Conservation (phyloP, 306 rosid species). For the Pyrus communis region DNA sequence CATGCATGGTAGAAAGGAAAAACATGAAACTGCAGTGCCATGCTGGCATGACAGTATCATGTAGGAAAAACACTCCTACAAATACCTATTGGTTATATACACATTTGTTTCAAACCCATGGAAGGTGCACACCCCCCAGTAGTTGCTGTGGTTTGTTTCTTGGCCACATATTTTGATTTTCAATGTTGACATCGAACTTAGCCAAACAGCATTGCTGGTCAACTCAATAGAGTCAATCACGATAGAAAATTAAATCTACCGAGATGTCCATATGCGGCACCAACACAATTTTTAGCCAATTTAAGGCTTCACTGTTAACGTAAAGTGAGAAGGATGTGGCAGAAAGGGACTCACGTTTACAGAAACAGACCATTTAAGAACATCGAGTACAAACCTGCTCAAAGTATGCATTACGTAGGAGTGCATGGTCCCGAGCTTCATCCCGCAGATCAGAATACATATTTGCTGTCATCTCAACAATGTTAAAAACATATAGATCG, state of each 20-base stretch:
- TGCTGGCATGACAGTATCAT: neutral
- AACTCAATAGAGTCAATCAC: neutral
- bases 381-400: conserved; percentile 67
- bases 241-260: neutral
- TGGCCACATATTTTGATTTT: neutral
- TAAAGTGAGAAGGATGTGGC: neutral
- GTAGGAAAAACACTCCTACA: neutral
- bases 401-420: conserved; percentile 81
- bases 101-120: neutral
- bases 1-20: neutral
- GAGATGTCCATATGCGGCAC: neutral
- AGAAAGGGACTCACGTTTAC: neutral
- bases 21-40: neutral
- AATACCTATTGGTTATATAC: neutral
- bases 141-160: conserved; percentile 15
- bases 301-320: neutral
- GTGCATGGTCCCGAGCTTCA: conserved; percentile 99
- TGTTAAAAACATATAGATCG: conserved; percentile 36
- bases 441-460: conserved; percentile 91
- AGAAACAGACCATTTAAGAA: conserved; percentile 8
- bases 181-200: conserved; percentile 12
- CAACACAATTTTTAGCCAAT: neutral
- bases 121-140: conserved; percentile 15
- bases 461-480: conserved; percentile 68
- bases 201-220: neutral